Evolutionary conservation across 2,329 filamentous ascomycete genomes (phyloP).

Genomic region (Aspergillus ibericus): DNA sequence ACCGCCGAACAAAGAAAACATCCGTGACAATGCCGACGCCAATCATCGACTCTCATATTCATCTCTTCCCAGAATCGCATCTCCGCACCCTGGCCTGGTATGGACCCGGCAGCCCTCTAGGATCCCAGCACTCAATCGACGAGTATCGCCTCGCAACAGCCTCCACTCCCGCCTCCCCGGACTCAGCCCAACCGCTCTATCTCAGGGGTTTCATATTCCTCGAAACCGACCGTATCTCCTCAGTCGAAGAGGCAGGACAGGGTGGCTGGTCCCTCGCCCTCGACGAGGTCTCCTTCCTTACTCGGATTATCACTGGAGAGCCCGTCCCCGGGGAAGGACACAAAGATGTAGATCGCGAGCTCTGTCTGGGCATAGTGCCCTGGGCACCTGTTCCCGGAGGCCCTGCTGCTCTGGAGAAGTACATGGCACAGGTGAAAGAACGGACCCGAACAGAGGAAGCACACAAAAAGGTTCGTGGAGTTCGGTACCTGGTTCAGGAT

Average conservation of each 20-base stretch:
- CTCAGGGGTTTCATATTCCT: slow-evolving; percentile 76
- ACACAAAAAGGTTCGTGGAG: slow-evolving; percentile 71
- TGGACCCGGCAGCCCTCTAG: slow-evolving; percentile 58
- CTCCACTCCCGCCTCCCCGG: slow-evolving; percentile 27
- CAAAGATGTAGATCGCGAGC: slow-evolving; percentile 48
- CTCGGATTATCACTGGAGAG: slow-evolving; percentile 63
- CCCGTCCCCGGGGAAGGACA: slow-evolving; percentile 62
- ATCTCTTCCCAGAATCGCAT: slow-evolving; percentile 75
- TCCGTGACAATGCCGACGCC: slow-evolving; percentile 34
- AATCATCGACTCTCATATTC: slow-evolving; percentile 88
- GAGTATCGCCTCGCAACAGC: slow-evolving; percentile 59
- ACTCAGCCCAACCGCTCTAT: slow-evolving; percentile 33
- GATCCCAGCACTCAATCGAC: slow-evolving; percentile 62
- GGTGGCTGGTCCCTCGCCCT: slow-evolving; percentile 71
- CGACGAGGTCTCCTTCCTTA: slow-evolving; percentile 69
- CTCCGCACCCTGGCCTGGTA: slow-evolving; percentile 69
- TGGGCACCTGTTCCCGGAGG: slow-evolving; percentile 83
- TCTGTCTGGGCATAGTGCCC: slow-evolving; percentile 71
- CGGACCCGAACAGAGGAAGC: slow-evolving; percentile 56
- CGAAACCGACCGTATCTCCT: slow-evolving; percentile 74
- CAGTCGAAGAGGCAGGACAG: slow-evolving; percentile 49
- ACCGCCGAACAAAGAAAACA: neutral
- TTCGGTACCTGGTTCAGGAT: slow-evolving; percentile 80
- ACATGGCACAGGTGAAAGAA: slow-evolving; percentile 62
- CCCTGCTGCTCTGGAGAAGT: slow-evolving; percentile 59